A percentile compares a stretch with the other conserved stretches of the same genome.
phyloP scores from a whole-genome alignment of 306 rosid genomes.

The Senna tora region DNA sequence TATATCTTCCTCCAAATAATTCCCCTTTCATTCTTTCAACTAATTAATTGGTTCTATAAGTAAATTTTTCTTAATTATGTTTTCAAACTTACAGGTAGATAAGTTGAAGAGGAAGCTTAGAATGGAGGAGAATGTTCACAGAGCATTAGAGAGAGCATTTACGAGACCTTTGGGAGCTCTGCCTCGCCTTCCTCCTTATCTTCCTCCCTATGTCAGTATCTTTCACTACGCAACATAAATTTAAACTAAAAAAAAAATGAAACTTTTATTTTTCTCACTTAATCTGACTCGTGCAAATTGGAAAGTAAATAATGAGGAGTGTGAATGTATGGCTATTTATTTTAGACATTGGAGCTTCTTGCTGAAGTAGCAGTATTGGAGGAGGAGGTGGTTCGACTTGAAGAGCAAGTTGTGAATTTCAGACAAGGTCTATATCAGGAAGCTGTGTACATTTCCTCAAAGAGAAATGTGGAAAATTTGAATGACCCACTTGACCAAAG shows the following conservation, averaged over 20 bases:
- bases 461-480: constrained; percentile 57
- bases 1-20: constrained; percentile 28
- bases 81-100: constrained; percentile 63
- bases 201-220: constrained; percentile 75
- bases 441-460: constrained; percentile 69
- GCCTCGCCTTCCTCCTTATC: constrained; percentile 96
- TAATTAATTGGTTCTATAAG: constrained; percentile 5
- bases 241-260: too few species aligned
- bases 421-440: constrained; percentile 81
- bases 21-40: constrained; percentile 19
- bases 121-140: constrained; percentile 91
- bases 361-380: constrained; percentile 96
- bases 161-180: constrained; percentile 88
- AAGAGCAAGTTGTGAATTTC: constrained; percentile 83
- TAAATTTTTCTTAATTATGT: constrained; percentile 16
- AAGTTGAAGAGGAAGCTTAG: constrained; percentile 92
- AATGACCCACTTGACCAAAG: constrained; percentile 47
- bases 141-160: constrained; percentile 89
- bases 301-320: constrained; percentile 26
- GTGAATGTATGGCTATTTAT: constrained; percentile 34
- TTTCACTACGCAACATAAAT: not conserved
- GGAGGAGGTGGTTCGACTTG: constrained; percentile 85
- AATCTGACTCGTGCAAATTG: not conserved
- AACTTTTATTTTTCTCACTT: not conserved
- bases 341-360: constrained; percentile 86